Evolutionary conservation across 1,284 basidiomycete genomes (phyloP), one percentile per base, ranked within the genome.

Genomic region (Malassezia pachydermatis): DNA sequence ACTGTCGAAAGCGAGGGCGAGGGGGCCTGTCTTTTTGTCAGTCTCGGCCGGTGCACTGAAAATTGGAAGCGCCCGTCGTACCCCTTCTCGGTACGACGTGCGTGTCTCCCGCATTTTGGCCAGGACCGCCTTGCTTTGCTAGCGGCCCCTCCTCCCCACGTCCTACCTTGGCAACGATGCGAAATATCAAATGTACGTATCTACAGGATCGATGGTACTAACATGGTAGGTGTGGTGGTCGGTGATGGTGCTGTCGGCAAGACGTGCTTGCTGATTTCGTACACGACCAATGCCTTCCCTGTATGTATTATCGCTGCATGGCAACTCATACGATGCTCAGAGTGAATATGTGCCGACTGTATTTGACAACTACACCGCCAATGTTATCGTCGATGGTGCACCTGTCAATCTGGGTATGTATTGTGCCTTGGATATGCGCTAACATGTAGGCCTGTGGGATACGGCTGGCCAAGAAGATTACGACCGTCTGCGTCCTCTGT

Each of bases 341-440:
- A 48, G 67, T 37, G 67, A 70, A 48, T 70, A 70, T 50, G 68
- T 70, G 34, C 59, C 54, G 22, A 59, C 70, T 82, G 86, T 89
- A 41, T 90, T 92, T 70, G 88, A 92, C 76, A 92, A 94, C 77
- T 94, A 92, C 73, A 87, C 86, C 11, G 75, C 71, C 19, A 75
- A 89, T 76, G 90, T 98, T 56, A 90, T 94, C 82, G 90, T 99
- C 53, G 94, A 98, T 69, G 88, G 89, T 65, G 94, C 95, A 78
- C 94, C 94, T 39, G 92, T 98, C 65, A 89, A 87, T 50, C 81
- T 98, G 50, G 92, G 92, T 48, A 77, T 96, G 50, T 96, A 89
- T 90, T 89, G n/a, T 95, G 80, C 25, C 34, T 2, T 22, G 19
- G 8, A 28, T 16, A 13, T 3, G 11, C 9, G 28, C 16, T 19